A percentile compares a stretch with the other conserved stretches of the same genome.
These are phyloP conservation scores for Flammula alnicola DNA, from an alignment of 1,284 basidiomycete genomes.

Conservation along the genomic window DNA sequence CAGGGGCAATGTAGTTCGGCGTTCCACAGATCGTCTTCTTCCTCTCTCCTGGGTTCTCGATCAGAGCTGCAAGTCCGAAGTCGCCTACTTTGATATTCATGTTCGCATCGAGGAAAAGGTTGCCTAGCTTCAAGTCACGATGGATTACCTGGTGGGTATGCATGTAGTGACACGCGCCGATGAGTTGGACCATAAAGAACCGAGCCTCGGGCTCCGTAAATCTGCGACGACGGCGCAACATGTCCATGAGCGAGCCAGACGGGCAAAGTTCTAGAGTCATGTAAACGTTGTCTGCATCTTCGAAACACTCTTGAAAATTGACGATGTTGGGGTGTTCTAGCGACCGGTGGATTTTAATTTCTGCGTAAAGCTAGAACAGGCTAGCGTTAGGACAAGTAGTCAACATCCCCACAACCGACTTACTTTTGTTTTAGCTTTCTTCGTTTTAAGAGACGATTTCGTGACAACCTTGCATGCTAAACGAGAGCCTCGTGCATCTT, in stretches of 20 bases:
- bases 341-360: conserved; percentile 97
- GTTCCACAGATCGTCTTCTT: conserved; percentile 99
- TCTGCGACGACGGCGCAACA: conserved; percentile 86
- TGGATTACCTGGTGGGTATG: conserved; percentile 96
- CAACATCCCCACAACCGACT: conserved; percentile 19
- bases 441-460: conserved; percentile 83
- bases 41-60: conserved; percentile 94
- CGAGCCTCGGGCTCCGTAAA: conserved; percentile 94
- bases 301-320: conserved; percentile 92
- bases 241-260: conserved; percentile 89
- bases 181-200: conserved; percentile 92
- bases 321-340: conserved; percentile 95
- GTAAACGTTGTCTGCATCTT: conserved; percentile 95
- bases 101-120: conserved; percentile 89
- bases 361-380: conserved; percentile 83
- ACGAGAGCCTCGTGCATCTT: conserved; percentile 65
- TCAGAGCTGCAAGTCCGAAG: conserved; percentile 95
- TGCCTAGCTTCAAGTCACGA: conserved; percentile 94
- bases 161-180: conserved; percentile 97
- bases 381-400: conserved; percentile 1
- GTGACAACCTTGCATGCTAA: conserved; percentile 91
- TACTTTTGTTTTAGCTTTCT: conserved; percentile 93
- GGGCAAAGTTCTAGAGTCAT: conserved; percentile 95
- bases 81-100: conserved; percentile 99
- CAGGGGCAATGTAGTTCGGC: conserved; percentile 98